Base-by-base conservation (phyloP, 2,329 filamentous ascomycete genomes). In the Calonectria fujianensis region DNA sequence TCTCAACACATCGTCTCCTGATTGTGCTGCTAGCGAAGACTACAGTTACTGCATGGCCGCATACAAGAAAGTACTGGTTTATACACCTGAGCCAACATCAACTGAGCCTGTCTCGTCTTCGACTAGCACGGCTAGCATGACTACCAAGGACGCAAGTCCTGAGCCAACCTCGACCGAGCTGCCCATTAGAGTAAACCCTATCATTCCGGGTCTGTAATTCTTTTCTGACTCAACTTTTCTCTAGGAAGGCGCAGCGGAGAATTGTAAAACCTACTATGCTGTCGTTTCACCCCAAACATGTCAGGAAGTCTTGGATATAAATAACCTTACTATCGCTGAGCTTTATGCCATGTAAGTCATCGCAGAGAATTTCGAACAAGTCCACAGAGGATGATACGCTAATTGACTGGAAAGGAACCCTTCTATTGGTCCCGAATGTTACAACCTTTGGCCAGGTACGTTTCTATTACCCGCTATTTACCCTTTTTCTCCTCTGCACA, bases 291-390 rank as follows among this genome's bases (percentile, higher is more conserved):
- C 27, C 16, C 51, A 32, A 7, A 54, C 51, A 11, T 54, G 51
- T 11, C 16, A 54, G 16, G 51, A 54, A 32, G 51, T 54, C 4
- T 32, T 54, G 51, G 7, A 54, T 29, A 29, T 4, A 9, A 54
- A 32, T 32, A 7, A 32, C 4, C 51, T 54, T 1, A 32, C 29
- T 1, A 54, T 32, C 32, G 51, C 51, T 18, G 29, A 54, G 6
- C 32, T 54, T n/a, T 54, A 54, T 32, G 51, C 51, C 6, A 54
- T 54, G 29, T 54, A 54, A 54, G 29, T 29, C 51, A 20, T 16
- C 51, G n/a, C 14, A 32, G 31, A 9, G 31, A 32, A 32, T 32
- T 24, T 24, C 24, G 24, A 24, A 24, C 24, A 24, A 24, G 24
- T 24, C 24, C 24, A 24, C 24, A 31, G 10, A 31, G 24, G 6